Evolutionary conservation across 73 alveolate species (phyloP).

Genomic region (Stentor roeselii): DNA sequence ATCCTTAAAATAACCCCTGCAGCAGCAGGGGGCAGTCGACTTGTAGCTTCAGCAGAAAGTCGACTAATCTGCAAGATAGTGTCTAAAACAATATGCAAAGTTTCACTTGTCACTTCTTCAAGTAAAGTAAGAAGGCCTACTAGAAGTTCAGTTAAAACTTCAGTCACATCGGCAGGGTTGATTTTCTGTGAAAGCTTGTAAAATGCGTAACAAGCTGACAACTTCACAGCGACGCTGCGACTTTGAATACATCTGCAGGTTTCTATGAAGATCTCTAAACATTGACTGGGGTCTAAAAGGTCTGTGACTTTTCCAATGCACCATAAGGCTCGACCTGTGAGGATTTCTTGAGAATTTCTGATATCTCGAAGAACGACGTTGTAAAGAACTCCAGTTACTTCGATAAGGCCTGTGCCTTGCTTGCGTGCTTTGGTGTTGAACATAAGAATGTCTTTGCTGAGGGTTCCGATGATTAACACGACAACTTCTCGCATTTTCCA

Average conservation of each 20-base stretch:
- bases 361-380: slow-evolving; percentile 39
- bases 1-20: slow-evolving; percentile 61
- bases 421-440: slow-evolving; percentile 31
- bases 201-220: slow-evolving; percentile 48
- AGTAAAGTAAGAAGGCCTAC: slow-evolving; percentile 56
- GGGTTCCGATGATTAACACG: slow-evolving; percentile 43
- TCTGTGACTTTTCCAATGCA: slow-evolving; percentile 40
- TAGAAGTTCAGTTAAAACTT: slow-evolving; percentile 27
- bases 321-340: slow-evolving; percentile 62
- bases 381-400: slow-evolving; percentile 29
- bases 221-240: slow-evolving; percentile 34
- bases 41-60: slow-evolving; percentile 59
- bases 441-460: slow-evolving; percentile 50
- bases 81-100: slow-evolving; percentile 76
- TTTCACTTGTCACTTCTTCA: slow-evolving; percentile 57
- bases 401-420: slow-evolving; percentile 2
- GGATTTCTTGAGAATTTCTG: slow-evolving; percentile 22
- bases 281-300: slow-evolving; percentile 35
- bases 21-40: slow-evolving; percentile 62
- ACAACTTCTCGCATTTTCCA: slow-evolving; percentile 62
- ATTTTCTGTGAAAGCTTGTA: slow-evolving; percentile 46
- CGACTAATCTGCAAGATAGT: slow-evolving; percentile 61
- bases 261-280: slow-evolving; percentile 26
- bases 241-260: slow-evolving; percentile 2
- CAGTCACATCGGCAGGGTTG: slow-evolving; percentile 26